Conservation (phyloP, 495 filamentous ascomycete genomes). For the Hypoxylon perforatum region DNA sequence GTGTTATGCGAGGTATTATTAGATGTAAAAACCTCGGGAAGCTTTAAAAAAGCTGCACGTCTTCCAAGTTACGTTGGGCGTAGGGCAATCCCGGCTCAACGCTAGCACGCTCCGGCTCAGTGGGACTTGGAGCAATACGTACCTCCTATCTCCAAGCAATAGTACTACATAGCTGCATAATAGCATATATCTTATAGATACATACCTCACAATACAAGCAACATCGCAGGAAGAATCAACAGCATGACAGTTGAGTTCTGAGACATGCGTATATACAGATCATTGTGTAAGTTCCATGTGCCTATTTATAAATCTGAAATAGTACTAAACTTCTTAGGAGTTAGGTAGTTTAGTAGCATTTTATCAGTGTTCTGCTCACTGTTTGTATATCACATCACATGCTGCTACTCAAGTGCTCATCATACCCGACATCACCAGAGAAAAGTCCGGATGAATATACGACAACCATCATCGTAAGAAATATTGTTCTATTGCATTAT, state of each 20-base stretch:
- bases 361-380: too few species aligned
- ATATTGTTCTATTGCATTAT: slow-evolving; percentile 49
- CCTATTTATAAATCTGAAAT: too few species aligned
- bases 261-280: too few species aligned
- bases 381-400: too few species aligned
- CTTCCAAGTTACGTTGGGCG: slow-evolving; percentile 20
- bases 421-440: slow-evolving; percentile 4
- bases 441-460: neutral
- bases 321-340: too few species aligned
- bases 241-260: too few species aligned
- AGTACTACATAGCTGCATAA: neutral
- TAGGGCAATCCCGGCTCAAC: slow-evolving; percentile 35
- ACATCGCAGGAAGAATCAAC: too few species aligned
- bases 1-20: slow-evolving; percentile 20
- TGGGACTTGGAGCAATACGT: slow-evolving; percentile 22
- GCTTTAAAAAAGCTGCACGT: slow-evolving; percentile 31
- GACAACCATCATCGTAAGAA: slow-evolving; percentile 7
- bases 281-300: too few species aligned
- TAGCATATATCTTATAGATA: too few species aligned
- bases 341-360: too few species aligned
- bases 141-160: neutral
- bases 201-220: too few species aligned
- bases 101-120: slow-evolving; percentile 16
- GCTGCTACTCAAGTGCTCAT: neutral
- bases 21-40: slow-evolving; percentile 56